A percentile compares a stretch with the other conserved stretches of the same genome.
phyloP scores from a whole-genome alignment of 176 grass and related monocot genomes.

The Cenchrus americanus region DNA sequence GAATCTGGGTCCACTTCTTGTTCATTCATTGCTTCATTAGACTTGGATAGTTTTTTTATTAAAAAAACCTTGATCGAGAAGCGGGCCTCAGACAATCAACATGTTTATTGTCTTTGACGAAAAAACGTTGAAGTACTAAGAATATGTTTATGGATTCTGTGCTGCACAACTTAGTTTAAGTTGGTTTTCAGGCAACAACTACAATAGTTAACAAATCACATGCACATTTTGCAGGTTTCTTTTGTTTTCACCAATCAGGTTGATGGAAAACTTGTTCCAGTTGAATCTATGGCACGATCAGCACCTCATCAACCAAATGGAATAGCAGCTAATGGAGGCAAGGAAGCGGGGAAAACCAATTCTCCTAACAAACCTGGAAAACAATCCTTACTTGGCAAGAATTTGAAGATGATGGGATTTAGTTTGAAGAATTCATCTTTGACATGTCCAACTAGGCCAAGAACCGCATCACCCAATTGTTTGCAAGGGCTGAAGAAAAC shows the following conservation, averaged over 20 bases:
- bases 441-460: slow-evolving; percentile 47
- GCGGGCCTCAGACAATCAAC: background rate
- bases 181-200: slow-evolving; percentile 16
- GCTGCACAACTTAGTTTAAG: slow-evolving; percentile 15
- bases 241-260: slow-evolving; percentile 99
- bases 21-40: slow-evolving; percentile 16
- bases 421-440: slow-evolving; percentile 55
- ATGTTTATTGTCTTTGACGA: slow-evolving; percentile 8
- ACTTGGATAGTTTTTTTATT: background rate
- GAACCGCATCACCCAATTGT: slow-evolving; percentile 43
- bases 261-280: slow-evolving; percentile 91
- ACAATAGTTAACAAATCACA: slow-evolving; percentile 33
- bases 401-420: slow-evolving; percentile 58
- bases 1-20: slow-evolving; percentile 15
- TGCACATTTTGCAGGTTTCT: slow-evolving; percentile 72
- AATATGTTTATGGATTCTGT: background rate
- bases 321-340: slow-evolving; percentile 21
- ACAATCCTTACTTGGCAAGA: slow-evolving; percentile 50
- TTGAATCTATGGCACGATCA: slow-evolving; percentile 70
- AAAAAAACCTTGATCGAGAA: slow-evolving; percentile 16
- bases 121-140: slow-evolving; percentile 9
- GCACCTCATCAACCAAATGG: slow-evolving; percentile 46
- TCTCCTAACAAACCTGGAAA: slow-evolving; percentile 41
- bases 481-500: slow-evolving; percentile 57
- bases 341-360: slow-evolving; percentile 31